Evolutionary conservation across 1,284 basidiomycete genomes (phyloP).

Genomic region (Tilletia indica): DNA sequence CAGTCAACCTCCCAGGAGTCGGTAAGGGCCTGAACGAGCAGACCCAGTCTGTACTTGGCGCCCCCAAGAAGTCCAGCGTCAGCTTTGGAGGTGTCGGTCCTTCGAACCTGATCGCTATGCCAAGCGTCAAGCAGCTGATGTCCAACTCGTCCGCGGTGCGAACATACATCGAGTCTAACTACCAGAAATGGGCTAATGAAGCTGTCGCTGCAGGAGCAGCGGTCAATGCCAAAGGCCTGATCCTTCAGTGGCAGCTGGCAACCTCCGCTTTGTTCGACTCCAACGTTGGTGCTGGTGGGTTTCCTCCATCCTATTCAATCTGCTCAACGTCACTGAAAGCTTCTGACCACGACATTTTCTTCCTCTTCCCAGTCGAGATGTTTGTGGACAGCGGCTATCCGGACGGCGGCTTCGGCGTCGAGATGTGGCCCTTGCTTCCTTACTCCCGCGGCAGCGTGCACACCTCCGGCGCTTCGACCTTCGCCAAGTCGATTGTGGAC

Average conservation of each 20-base stretch:
- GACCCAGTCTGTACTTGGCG: constrained; percentile 52
- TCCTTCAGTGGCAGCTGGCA: constrained; percentile 35
- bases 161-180: constrained; percentile 35
- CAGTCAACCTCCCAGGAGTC: constrained; percentile 53
- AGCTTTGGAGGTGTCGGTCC: constrained; percentile 31
- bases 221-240: constrained; percentile 29
- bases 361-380: constrained; percentile 34
- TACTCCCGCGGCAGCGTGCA: constrained; percentile 43
- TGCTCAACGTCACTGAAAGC: not conserved
- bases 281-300: constrained; percentile 10
- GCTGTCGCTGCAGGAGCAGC: constrained; percentile 38
- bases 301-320: not conserved
- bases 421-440: constrained; percentile 46
- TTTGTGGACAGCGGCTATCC: constrained; percentile 48
- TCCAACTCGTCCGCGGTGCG: constrained; percentile 31
- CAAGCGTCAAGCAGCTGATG: constrained; percentile 32
- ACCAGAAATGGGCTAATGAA: constrained; percentile 39
- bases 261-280: constrained; percentile 32
- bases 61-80: constrained; percentile 25
- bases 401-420: constrained; percentile 36
- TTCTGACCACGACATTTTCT: not conserved
- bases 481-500: constrained; percentile 26
- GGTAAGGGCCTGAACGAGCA: constrained; percentile 59
- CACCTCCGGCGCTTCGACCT: constrained; percentile 28
- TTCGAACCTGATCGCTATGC: constrained; percentile 44